These are phyloP conservation scores for Starmerella kuoi DNA, from an alignment of 805 yeast species.

Conservation along the genomic window DNA sequence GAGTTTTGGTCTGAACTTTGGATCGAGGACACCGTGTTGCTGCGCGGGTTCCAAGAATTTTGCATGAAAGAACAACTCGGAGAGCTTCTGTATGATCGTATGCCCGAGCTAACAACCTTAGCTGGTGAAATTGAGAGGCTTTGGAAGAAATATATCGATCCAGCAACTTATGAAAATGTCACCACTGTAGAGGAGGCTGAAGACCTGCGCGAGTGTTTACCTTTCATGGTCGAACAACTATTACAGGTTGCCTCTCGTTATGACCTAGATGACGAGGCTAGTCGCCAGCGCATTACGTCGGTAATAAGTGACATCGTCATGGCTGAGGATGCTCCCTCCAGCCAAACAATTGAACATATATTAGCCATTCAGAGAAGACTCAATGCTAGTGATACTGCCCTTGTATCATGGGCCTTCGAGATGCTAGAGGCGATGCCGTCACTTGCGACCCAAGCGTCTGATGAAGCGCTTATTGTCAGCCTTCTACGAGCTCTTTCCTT, in stretches of 20 bases:
- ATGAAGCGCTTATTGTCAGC: conserved; percentile 2
- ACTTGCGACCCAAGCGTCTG: conserved; percentile 12
- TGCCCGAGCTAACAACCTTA: conserved; percentile 68
- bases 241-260: conserved; percentile 52
- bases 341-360: conserved; percentile 35
- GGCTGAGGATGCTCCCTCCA: conserved; percentile 43
- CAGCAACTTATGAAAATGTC: conserved; percentile 33
- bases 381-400: conserved; percentile 15
- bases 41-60: conserved; percentile 52
- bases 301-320: conserved; percentile 38
- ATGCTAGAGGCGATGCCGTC: conserved; percentile 11
- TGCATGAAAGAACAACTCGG: conserved; percentile 41
- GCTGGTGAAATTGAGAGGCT: conserved; percentile 49
- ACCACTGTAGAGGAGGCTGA: conserved; percentile 40
- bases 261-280: conserved; percentile 84
- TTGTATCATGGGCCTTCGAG: conserved; percentile 18
- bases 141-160: conserved; percentile 32
- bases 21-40: conserved; percentile 61
- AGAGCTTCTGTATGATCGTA: conserved; percentile 50
- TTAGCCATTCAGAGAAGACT: conserved; percentile 51
- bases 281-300: conserved; percentile 63
- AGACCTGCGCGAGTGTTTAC: conserved; percentile 44
- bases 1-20: conserved; percentile 59
- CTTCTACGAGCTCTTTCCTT: conserved; percentile 37
- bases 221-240: conserved; percentile 58